Conservation (phyloP, 345 rosid genomes). For the Corchorus capsularis region DNA sequence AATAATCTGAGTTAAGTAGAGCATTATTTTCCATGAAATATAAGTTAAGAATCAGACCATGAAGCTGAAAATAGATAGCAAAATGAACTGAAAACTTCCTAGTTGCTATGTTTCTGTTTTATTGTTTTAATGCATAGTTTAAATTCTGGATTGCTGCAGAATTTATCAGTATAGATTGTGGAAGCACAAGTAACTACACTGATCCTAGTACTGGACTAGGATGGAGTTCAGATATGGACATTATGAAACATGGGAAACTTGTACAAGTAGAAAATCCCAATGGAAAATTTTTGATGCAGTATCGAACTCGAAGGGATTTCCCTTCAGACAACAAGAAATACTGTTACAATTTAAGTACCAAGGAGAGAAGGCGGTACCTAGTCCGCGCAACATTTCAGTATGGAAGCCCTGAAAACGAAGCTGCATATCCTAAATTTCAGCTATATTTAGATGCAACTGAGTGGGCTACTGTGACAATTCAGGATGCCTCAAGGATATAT, state of each 20-base stretch:
- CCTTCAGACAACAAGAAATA: constrained; percentile 79
- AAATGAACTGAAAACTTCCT: background rate
- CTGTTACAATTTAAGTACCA: constrained; percentile 67
- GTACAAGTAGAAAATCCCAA: constrained; percentile 39
- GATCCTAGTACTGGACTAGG: constrained; percentile 70
- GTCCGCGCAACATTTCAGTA: constrained; percentile 91
- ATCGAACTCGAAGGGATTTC: constrained; percentile 67
- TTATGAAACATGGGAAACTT: constrained; percentile 58
- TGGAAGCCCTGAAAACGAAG: constrained; percentile 57
- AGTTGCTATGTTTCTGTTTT: constrained; percentile 4
- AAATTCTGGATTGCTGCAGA: constrained; percentile 49
- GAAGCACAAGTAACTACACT: constrained; percentile 65
- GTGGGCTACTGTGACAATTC: constrained; percentile 84
- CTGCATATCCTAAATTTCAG: constrained; percentile 77
- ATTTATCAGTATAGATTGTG: constrained; percentile 90
- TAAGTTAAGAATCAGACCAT: background rate
- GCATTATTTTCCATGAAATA: background rate
- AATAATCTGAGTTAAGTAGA: background rate
- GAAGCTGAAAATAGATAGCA: background rate
- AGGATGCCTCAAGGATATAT: constrained; percentile 70
- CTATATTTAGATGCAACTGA: constrained; percentile 84
- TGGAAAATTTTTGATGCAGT: constrained; percentile 44
- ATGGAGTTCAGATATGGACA: constrained; percentile 80
- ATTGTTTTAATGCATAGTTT: constrained; percentile 4
- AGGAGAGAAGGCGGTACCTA: constrained; percentile 79